Percentiles rank a stretch among this genome's conserved stretches.
These are phyloP conservation scores for Malus hybrid DNA, from an alignment of 331 rosid species.

Conservation along the genomic window DNA sequence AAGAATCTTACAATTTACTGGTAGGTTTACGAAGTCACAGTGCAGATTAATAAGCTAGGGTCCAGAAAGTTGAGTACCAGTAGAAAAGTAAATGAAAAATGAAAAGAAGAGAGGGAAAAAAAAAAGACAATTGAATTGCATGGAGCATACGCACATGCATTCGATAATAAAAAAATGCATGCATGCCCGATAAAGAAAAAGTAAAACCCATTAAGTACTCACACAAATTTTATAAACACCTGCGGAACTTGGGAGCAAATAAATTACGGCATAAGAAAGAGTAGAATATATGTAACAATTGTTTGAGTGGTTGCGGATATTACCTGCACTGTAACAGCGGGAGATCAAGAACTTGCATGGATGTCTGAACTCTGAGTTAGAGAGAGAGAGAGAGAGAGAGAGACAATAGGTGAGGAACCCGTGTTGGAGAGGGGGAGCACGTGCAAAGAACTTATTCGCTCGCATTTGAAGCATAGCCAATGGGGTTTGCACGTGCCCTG, in stretches of 20 bases:
- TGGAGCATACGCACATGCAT: not conserved
- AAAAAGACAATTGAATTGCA: not conserved
- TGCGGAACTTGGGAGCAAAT: not conserved
- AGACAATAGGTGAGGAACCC: constrained; percentile 33
- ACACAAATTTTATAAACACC: not conserved
- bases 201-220: not conserved
- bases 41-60: not conserved
- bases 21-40: not conserved
- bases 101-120: not conserved
- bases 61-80: not conserved
- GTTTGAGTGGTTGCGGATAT: not conserved
- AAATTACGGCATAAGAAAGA: not conserved
- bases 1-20: not conserved
- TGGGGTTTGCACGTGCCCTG: constrained; percentile 80
- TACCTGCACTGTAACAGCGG: not conserved
- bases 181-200: not conserved
- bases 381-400: not conserved
- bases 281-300: not conserved
- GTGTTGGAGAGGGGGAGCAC: constrained; percentile 78
- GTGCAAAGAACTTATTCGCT: constrained; percentile 29
- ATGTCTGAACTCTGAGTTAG: too few species aligned
- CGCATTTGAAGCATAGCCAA: not conserved
- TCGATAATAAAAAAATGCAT: too few species aligned
- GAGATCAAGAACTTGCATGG: not conserved
- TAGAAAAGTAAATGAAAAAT: too few species aligned